phyloP scores from a whole-genome alignment of 163 green algal genomes.

The Scenedesmus sp. region DNA sequence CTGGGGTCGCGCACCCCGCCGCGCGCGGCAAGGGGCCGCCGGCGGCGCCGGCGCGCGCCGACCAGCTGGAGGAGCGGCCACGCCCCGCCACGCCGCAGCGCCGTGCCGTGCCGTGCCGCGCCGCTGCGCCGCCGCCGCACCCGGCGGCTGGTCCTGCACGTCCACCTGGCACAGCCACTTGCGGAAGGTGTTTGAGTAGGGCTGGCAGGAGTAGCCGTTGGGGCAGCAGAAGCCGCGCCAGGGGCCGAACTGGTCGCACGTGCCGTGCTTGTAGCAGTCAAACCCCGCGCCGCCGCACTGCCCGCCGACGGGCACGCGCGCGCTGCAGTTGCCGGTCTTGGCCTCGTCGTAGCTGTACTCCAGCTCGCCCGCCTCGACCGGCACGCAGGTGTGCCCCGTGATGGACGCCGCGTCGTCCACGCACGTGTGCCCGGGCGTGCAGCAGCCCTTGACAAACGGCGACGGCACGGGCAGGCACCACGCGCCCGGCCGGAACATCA shows the following conservation, averaged over 20 bases:
- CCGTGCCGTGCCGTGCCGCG: too few species aligned
- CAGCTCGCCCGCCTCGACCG: not conserved
- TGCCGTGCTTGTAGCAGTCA: slow-evolving; percentile 30
- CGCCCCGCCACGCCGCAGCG: too few species aligned
- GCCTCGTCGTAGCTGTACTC: slow-evolving; percentile 17
- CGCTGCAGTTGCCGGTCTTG: not conserved
- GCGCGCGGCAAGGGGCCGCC: too few species aligned
- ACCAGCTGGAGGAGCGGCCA: too few species aligned
- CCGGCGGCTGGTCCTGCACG: slow-evolving; percentile 31
- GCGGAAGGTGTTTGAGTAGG: slow-evolving; percentile 3
- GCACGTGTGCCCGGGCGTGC: slow-evolving; percentile 35
- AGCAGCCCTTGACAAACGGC: slow-evolving; percentile 40
- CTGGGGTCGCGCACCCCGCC: too few species aligned
- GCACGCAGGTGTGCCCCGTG: slow-evolving; percentile 16
- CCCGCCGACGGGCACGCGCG: slow-evolving; percentile 4
- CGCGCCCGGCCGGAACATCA: slow-evolving; percentile 23
- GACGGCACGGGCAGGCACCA: slow-evolving; percentile 33
- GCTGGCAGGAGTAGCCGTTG: slow-evolving; percentile 43
- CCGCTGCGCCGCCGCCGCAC: not conserved
- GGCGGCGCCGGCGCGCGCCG: too few species aligned
- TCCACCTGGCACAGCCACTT: slow-evolving; percentile 32
- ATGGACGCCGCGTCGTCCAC: not conserved
- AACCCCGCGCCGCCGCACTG: slow-evolving; percentile 40
- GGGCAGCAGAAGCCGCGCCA: slow-evolving; percentile 46
- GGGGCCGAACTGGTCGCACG: slow-evolving; percentile 35